Conservation (phyloP, 2,329 filamentous ascomycete genomes). For the Aspergillus sp. region DNA sequence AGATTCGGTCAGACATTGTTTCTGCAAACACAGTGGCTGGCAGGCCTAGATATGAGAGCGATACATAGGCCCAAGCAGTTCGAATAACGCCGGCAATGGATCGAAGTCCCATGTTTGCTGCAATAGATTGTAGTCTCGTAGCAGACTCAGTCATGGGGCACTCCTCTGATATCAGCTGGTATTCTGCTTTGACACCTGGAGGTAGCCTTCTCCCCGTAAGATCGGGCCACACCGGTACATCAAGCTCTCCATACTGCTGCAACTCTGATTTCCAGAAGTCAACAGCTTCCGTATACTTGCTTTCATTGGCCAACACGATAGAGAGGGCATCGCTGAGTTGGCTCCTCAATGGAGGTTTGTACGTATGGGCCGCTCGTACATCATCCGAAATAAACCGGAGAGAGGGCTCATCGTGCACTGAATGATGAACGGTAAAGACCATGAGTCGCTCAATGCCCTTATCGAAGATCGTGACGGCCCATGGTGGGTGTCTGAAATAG, state of each 20-base stretch:
- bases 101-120: conserved; percentile 30
- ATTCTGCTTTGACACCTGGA: conserved; percentile 19
- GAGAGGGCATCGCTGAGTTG: conserved; percentile 35
- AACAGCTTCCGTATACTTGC: conserved; percentile 22
- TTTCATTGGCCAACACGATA: conserved; percentile 25
- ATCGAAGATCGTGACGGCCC: conserved; percentile 42
- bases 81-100: conserved; percentile 37
- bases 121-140: conserved; percentile 24
- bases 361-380: conserved; percentile 30
- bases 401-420: conserved; percentile 39
- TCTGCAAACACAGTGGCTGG: conserved; percentile 37
- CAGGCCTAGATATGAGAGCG: conserved; percentile 32
- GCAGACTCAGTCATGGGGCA: conserved; percentile 21
- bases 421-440: conserved; percentile 44
- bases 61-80: conserved; percentile 36
- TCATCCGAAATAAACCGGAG: conserved; percentile 35
- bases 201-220: conserved; percentile 28
- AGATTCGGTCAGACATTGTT: conserved; percentile 37
- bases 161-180: conserved; percentile 26
- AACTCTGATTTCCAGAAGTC: conserved; percentile 33
- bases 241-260: conserved; percentile 27
- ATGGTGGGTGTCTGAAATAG: conserved; percentile 40
- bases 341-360: conserved; percentile 26
- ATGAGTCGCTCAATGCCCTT: conserved; percentile 31
- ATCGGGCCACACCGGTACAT: conserved; percentile 34